phyloP scores from a whole-genome alignment of 495 filamentous ascomycete species.

The Bathelium albidoporum region DNA sequence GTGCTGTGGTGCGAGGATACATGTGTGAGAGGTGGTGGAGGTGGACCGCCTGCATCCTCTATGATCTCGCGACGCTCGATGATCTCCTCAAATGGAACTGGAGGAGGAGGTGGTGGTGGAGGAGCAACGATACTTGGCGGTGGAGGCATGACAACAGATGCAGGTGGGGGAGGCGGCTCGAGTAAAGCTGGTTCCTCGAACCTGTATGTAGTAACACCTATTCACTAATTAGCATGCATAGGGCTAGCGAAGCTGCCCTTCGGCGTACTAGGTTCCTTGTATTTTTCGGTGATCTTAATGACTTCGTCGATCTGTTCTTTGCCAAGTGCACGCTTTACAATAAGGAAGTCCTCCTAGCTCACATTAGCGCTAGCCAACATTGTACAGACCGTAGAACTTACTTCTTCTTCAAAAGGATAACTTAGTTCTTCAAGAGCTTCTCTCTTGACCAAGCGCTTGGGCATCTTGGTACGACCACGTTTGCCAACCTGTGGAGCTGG shows the following conservation, averaged over 20 bases:
- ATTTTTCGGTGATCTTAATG: conserved; percentile 60
- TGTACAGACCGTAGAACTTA: conserved; percentile 28
- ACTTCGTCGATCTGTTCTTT: conserved; percentile 86
- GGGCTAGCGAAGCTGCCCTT: background rate
- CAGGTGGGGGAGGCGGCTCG: conserved; percentile 30
- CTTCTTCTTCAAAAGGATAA: conserved; percentile 81
- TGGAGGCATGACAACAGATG: conserved; percentile 34
- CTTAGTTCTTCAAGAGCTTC: conserved; percentile 70
- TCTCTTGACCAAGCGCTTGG: conserved; percentile 61
- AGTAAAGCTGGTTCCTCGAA: conserved; percentile 24
- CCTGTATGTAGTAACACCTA: conserved; percentile 27
- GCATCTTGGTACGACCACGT: conserved; percentile 81
- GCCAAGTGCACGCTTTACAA: conserved; percentile 70
- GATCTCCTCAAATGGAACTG: conserved; percentile 24
- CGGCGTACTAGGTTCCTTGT: conserved; percentile 44
- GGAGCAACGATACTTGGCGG: too few relatives aligned
- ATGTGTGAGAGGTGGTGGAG: conserved; percentile 19
- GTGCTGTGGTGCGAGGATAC: conserved; percentile 11
- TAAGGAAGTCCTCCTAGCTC: conserved; percentile 57
- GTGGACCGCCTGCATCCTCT: background rate
- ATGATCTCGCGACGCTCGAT: conserved; percentile 19
- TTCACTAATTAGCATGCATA: background rate
- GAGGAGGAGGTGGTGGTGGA: too few relatives aligned
- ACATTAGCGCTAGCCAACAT: conserved; percentile 20
- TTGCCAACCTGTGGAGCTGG: conserved; percentile 42